phyloP scores from a whole-genome alignment of 108 stramenopile genomes.

The Skeletonema grethae region DNA sequence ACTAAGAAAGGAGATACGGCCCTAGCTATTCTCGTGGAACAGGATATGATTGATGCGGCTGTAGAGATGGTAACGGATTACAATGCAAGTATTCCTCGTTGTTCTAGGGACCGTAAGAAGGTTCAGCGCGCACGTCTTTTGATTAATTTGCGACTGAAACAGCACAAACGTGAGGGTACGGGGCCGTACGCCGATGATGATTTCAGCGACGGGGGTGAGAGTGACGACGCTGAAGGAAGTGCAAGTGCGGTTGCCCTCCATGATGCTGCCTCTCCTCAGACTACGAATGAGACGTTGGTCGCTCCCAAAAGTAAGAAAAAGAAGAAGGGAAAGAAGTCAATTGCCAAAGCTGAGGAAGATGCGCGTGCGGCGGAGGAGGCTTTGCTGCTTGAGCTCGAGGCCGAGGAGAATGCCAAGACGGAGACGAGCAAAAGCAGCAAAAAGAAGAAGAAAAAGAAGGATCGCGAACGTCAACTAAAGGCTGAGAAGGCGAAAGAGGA shows the following conservation, averaged over 20 bases:
- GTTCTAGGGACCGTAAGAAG: conserved; percentile 91
- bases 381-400: conserved; percentile 79
- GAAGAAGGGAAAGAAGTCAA: conserved; percentile 53
- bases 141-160: conserved; percentile 86
- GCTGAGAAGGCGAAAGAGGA: conserved; percentile 71
- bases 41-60: conserved; percentile 90
- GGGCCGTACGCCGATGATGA: conserved; percentile 58
- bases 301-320: conserved; percentile 70
- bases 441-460: conserved; percentile 90
- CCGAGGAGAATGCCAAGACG: conserved; percentile 72
- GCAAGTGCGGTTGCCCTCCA: conserved; percentile 29
- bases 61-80: conserved; percentile 93
- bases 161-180: conserved; percentile 72
- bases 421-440: conserved; percentile 74
- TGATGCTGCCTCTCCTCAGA: conserved; percentile 41
- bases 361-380: conserved; percentile 87
- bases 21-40: conserved; percentile 89
- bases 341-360: conserved; percentile 71
- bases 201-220: conserved; percentile 44
- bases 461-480: conserved; percentile 79
- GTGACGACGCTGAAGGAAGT: conserved; percentile 39
- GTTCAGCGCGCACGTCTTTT: conserved; percentile 86
- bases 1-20: conserved; percentile 94
- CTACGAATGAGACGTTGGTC: conserved; percentile 20
- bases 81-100: conserved; percentile 89